These are phyloP conservation scores for Favolaschia claudopus DNA, from an alignment of 768 basidiomycete species.

Conservation along the genomic window DNA sequence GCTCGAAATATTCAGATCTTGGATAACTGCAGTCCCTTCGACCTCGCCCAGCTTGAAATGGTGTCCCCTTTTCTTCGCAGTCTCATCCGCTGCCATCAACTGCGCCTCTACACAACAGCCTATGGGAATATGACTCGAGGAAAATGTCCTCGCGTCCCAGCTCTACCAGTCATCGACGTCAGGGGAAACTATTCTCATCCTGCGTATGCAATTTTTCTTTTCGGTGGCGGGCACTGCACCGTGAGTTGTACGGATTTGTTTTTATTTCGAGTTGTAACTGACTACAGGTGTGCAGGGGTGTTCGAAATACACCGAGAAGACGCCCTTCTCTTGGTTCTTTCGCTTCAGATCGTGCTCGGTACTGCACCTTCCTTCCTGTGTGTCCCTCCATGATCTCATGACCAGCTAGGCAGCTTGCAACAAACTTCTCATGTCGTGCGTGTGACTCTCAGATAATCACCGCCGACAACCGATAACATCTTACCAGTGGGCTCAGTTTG, in stretches of 20 bases:
- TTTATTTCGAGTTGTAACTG: neutral
- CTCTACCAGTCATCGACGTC: neutral
- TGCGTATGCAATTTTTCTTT: conserved; percentile 12
- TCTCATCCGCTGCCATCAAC: neutral
- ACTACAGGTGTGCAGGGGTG: conserved; percentile 1
- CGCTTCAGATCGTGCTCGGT: conserved; percentile 1
- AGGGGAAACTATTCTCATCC: conserved; percentile 6
- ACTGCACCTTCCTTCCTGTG: neutral
- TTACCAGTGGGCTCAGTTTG: neutral
- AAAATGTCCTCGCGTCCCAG: neutral
- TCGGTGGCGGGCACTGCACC: conserved; percentile 12
- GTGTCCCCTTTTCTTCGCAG: neutral
- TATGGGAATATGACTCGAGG: neutral
- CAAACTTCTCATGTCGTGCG: neutral
- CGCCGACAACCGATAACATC: no score
- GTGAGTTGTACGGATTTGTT: neutral
- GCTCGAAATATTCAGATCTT: conserved; percentile 11
- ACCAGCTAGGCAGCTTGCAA: neutral
- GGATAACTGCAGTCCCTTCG: conserved; percentile 13
- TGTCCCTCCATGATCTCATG: neutral
- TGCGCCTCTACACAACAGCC: neutral
- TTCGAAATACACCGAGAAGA: neutral
- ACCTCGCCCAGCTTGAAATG: conserved; percentile 6
- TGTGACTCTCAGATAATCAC: no score
- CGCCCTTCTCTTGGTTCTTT: neutral